Evolutionary conservation across 169 alveolate genomes (phyloP).

Genomic region (Babesia sp.): DNA sequence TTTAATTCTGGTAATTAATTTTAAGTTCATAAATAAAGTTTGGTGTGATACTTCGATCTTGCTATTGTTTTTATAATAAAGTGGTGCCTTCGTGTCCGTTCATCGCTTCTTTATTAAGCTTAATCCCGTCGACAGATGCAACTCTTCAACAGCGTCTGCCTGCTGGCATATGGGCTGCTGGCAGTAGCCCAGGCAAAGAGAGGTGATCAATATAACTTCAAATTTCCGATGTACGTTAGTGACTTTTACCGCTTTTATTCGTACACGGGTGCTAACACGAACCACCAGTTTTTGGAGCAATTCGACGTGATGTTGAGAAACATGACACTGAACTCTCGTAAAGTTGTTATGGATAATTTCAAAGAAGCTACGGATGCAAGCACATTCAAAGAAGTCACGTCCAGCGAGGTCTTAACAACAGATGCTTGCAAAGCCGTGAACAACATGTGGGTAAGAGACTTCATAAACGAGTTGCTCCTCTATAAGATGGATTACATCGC

Average conservation of each 20-base stretch:
- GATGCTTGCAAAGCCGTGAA: conserved; percentile 23
- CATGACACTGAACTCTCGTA: conserved; percentile 5
- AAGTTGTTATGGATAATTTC: conserved; percentile 7
- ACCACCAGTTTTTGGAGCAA: conserved; percentile 8
- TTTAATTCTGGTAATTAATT: no score
- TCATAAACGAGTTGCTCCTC: conserved; percentile 17
- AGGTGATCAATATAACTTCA: conserved; percentile 18
- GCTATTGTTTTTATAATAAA: no score
- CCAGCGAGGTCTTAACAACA: background rate
- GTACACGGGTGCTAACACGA: conserved; percentile 18
- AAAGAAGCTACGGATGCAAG: conserved; percentile 48
- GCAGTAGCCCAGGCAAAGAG: background rate
- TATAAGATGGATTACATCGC: conserved; percentile 27
- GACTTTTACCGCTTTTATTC: background rate
- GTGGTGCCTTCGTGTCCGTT: no score
- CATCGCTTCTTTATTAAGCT: no score
- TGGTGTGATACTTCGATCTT: no score
- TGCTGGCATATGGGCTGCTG: conserved; percentile 1
- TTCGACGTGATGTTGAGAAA: conserved; percentile 20
- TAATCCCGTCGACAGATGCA: no score
- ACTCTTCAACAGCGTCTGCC: background rate
- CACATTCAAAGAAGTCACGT: conserved; percentile 16
- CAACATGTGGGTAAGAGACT: conserved; percentile 56
- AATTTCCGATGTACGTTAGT: conserved; percentile 16
- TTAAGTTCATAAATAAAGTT: no score